Conservation (phyloP, 23 red algal species). For the Chondrus crispus region DNA sequence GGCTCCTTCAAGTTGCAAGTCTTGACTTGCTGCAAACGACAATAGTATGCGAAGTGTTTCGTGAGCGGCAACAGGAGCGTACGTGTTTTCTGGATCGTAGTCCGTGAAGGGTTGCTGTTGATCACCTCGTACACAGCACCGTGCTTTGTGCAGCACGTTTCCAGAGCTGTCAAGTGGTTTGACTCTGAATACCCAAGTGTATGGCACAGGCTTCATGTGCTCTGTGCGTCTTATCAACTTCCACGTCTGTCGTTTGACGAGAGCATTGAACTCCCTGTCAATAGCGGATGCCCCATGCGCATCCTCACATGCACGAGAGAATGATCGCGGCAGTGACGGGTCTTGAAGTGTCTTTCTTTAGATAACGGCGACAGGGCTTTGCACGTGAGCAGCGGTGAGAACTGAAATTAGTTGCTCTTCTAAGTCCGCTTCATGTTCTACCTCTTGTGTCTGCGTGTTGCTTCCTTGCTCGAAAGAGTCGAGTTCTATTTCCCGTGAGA, state of each 20-base stretch:
- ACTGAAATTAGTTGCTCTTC: no score
- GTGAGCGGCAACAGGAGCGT: conserved; percentile 8
- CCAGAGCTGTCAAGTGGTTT: neutral
- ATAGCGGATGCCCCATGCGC: neutral
- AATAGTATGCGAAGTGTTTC: conserved; percentile 5
- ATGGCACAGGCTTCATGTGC: neutral
- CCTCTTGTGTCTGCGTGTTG: no score
- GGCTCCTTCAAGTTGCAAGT: neutral
- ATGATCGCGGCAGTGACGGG: neutral
- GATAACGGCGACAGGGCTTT: no score
- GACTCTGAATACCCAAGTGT: neutral
- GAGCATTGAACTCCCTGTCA: neutral
- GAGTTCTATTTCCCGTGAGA: neutral
- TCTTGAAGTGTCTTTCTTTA: neutral
- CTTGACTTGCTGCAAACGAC: neutral
- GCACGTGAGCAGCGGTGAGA: no score
- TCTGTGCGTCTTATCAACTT: neutral
- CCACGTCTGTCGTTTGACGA: neutral
- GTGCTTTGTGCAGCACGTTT: conserved; percentile 21
- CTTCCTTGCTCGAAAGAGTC: no score
- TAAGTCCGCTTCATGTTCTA: no score
- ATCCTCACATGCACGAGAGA: neutral
- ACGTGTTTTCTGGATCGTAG: neutral
- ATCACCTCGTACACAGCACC: conserved; percentile 20
- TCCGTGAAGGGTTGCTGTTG: neutral